Evolutionary conservation across 2,329 filamentous ascomycete genomes (phyloP).

Genomic region (Domatiomyces globalis): DNA sequence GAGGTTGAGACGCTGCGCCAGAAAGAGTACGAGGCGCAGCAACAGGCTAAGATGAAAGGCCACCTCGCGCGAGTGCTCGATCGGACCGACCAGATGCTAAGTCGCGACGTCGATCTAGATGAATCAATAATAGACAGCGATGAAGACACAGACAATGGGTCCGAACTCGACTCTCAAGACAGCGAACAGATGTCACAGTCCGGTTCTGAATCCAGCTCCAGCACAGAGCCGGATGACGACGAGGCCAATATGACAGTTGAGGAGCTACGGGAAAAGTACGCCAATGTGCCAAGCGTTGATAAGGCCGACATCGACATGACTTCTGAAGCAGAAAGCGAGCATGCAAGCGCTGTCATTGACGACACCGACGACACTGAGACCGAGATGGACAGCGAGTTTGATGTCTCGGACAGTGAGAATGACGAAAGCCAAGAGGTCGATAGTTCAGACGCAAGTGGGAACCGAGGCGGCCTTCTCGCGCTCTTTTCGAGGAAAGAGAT

Average conservation of each 20-base stretch:
- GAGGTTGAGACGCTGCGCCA: constrained; percentile 45
- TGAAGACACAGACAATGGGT: constrained; percentile 24
- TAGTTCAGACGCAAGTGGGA: constrained; percentile 31
- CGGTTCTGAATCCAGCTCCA: constrained; percentile 30
- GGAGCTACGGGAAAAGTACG: constrained; percentile 35
- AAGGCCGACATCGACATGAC: constrained; percentile 1
- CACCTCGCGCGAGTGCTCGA: constrained; percentile 39
- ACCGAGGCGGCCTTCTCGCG: constrained; percentile 27
- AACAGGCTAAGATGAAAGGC: constrained; percentile 37
- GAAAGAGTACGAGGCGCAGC: constrained; percentile 47
- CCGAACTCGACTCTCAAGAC: constrained; percentile 17
- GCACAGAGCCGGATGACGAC: constrained; percentile 28
- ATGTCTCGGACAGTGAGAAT: constrained; percentile 30
- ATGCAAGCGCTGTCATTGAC: constrained; percentile 18
- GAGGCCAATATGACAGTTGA: constrained; percentile 35
- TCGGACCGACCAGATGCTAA: constrained; percentile 46
- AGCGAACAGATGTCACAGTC: constrained; percentile 34
- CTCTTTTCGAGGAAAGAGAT: constrained; percentile 34
- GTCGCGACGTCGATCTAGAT: constrained; percentile 7
- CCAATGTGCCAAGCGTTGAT: constrained; percentile 23
- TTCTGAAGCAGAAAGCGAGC: constrained; percentile 1
- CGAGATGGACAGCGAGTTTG: constrained; percentile 36
- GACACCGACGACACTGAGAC: constrained; percentile 21
- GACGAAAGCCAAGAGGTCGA: constrained; percentile 37
- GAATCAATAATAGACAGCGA: constrained; percentile 10